Base-by-base conservation (phyloP, 495 filamentous ascomycete genomes). In the Penicillium arizonense region DNA sequence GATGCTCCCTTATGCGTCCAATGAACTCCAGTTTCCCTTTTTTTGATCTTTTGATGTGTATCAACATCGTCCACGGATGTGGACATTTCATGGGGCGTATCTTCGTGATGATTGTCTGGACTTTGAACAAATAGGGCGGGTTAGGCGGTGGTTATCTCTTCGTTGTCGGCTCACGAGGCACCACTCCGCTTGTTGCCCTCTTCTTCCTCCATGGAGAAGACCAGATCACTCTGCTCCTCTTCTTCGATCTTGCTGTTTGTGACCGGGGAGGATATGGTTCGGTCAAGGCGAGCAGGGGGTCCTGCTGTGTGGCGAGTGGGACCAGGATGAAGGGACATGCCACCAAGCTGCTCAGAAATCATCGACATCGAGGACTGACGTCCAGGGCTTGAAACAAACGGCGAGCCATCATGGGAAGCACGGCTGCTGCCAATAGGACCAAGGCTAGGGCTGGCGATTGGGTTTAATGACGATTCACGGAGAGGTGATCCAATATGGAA, bases 401-500 rank as follows among this genome's bases (percentile, higher is more conserved):
- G 77, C 4, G 82, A 83, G 8, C 79, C 70, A 49, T 90, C 87
- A 12, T 82, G 82, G 18, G 70, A 71, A 11, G 65, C 41, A 6
- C 72, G 70, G 47, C 74, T 76, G 45, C 72, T 76, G 36, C 79
- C 76, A 34, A 83, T 75, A 33, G 85, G 76, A 41, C 84, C 82
- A 16, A 87, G 72, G 36, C 84, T 83, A 14, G 89, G 88, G 63
- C 84, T 92, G 44, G 72, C 84, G 14, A 61, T 63, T 3, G 70
- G 53, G 52, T 72, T 71, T 32, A 89, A 70, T 3, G 81, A 81
- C 9, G 93, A 94, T 68, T 96, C 95, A 39, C 94, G 90, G 8
- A 98, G 80, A 21, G 94, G 94, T 35, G 95, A 97, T 20, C 95
- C 94, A 44, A 97, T 87, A 57, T 96, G 91, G 30, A 90, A 87